These are phyloP conservation scores for Globisporangium uncinulatum DNA, from an alignment of 352 stramenopile species.

Conservation along the genomic window DNA sequence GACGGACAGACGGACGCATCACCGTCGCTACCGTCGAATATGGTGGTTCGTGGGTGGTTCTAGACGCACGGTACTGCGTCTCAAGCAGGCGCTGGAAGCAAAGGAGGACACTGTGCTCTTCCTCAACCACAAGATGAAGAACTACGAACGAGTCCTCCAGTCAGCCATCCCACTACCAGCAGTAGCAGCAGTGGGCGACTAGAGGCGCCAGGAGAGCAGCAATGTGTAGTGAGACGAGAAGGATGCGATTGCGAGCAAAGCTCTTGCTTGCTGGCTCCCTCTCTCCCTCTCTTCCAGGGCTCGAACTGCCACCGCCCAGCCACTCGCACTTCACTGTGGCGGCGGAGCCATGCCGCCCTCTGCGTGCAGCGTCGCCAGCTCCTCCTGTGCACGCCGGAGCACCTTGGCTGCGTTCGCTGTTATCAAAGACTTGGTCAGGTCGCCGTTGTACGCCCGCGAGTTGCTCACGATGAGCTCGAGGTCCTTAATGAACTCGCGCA, in stretches of 20 bases:
- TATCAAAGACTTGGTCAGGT: constrained; percentile 60
- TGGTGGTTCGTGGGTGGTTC: neutral
- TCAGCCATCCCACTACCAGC: neutral
- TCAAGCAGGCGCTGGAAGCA: constrained; percentile 48
- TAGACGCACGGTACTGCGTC: constrained; percentile 44
- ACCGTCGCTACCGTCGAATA: neutral
- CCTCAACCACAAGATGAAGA: constrained; percentile 43
- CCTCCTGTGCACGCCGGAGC: constrained; percentile 69
- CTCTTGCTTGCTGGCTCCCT: neutral
- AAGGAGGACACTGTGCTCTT: constrained; percentile 60
- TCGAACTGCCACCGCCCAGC: too few species aligned
- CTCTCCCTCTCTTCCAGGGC: neutral
- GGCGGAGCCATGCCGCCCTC: neutral
- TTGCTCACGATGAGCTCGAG: constrained; percentile 85
- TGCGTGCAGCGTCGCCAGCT: constrained; percentile 35
- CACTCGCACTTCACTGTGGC: neutral
- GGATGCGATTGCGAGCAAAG: too few species aligned
- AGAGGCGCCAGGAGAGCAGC: too few species aligned
- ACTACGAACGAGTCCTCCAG: constrained; percentile 27
- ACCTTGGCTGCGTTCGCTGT: constrained; percentile 74
- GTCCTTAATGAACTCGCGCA: constrained; percentile 84
- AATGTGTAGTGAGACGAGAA: too few species aligned
- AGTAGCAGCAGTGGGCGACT: neutral
- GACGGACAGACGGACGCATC: constrained; percentile 8
- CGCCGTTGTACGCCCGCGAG: constrained; percentile 79